Evolutionary conservation across 2,329 filamentous ascomycete genomes (phyloP).

Genomic region (Penicillium sp.): DNA sequence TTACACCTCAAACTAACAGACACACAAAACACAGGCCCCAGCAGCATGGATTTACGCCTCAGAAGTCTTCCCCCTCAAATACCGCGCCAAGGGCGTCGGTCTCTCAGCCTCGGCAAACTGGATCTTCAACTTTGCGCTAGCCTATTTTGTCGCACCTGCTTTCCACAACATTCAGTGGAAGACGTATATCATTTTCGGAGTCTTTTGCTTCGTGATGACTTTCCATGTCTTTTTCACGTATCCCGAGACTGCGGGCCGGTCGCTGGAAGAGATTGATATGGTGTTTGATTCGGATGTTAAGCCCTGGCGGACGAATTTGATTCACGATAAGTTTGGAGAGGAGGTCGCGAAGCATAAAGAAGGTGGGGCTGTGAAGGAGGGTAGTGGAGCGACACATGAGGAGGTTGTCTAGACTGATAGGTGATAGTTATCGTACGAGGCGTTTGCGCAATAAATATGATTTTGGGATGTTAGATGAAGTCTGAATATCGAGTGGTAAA

Average conservation of each 20-base stretch:
- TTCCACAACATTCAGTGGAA: slow-evolving; percentile 61
- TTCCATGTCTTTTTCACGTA: slow-evolving; percentile 68
- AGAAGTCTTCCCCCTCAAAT: slow-evolving; percentile 64
- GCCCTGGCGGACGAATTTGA: slow-evolving; percentile 31
- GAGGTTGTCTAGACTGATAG: slow-evolving; percentile 18
- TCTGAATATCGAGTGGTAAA: too few relatives aligned
- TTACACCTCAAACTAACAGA: neutral
- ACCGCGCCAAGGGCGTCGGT: slow-evolving; percentile 66
- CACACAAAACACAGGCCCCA: slow-evolving; percentile 47
- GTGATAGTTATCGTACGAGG: neutral
- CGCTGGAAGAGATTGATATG: slow-evolving; percentile 74
- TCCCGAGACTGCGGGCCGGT: slow-evolving; percentile 69
- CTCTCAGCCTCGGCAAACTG: slow-evolving; percentile 63
- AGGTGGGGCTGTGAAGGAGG: slow-evolving; percentile 1
- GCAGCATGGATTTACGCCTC: slow-evolving; percentile 61
- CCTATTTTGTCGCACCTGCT: slow-evolving; percentile 59
- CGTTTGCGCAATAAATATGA: too few relatives aligned
- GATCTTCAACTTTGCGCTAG: slow-evolving; percentile 60
- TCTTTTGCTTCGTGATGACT: slow-evolving; percentile 69
- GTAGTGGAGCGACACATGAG: slow-evolving; percentile 12
- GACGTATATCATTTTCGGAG: slow-evolving; percentile 75
- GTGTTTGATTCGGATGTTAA: slow-evolving; percentile 56
- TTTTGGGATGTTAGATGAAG: too few relatives aligned
- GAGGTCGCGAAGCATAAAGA: slow-evolving; percentile 26
- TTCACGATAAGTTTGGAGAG: slow-evolving; percentile 28